Conservation (phyloP, 2,329 filamentous ascomycete genomes). For the Cladosporium colombiae region DNA sequence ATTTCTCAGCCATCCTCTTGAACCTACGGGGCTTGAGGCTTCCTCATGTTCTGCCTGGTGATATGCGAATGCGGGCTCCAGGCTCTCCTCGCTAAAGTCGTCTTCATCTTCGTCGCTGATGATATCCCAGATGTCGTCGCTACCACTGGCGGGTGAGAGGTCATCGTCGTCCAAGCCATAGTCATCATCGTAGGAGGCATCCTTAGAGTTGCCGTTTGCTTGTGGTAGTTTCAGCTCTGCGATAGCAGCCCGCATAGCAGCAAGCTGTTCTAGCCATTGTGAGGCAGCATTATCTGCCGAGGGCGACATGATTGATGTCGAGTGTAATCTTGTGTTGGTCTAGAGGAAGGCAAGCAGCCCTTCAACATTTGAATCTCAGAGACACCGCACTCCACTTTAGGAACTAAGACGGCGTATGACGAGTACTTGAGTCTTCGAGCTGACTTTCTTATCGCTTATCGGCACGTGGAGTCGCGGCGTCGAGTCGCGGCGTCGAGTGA, state of each 20-base stretch:
- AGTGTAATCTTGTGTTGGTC: neutral
- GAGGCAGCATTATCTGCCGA: conserved; percentile 50
- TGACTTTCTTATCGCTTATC: conserved; percentile 17
- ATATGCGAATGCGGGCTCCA: conserved; percentile 30
- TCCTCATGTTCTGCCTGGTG: conserved; percentile 38
- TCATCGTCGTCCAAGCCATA: conserved; percentile 65
- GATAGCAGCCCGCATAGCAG: conserved; percentile 82
- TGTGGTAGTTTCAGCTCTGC: conserved; percentile 65
- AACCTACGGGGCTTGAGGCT: conserved; percentile 28
- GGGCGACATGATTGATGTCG: conserved; percentile 38
- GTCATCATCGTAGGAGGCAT: conserved; percentile 26
- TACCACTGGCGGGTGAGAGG: conserved; percentile 60
- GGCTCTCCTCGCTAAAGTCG: conserved; percentile 64
- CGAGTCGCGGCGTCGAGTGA: conserved; percentile 15
- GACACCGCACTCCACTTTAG: conserved; percentile 19
- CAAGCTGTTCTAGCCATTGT: conserved; percentile 83
- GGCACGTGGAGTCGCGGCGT: conserved; percentile 14
- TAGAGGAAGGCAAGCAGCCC: neutral
- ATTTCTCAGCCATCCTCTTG: conserved; percentile 65
- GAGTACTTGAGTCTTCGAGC: neutral
- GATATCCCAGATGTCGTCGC: conserved; percentile 90
- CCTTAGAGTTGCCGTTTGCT: conserved; percentile 47
- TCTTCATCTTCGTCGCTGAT: conserved; percentile 75
- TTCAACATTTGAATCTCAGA: neutral
- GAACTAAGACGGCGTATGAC: conserved; percentile 16